A percentile compares a stretch with the other conserved stretches of the same genome.
These are phyloP conservation scores for Mortierella sp. DNA, from an alignment of 371 early-diverging fungal genomes.

Conservation along the genomic window DNA sequence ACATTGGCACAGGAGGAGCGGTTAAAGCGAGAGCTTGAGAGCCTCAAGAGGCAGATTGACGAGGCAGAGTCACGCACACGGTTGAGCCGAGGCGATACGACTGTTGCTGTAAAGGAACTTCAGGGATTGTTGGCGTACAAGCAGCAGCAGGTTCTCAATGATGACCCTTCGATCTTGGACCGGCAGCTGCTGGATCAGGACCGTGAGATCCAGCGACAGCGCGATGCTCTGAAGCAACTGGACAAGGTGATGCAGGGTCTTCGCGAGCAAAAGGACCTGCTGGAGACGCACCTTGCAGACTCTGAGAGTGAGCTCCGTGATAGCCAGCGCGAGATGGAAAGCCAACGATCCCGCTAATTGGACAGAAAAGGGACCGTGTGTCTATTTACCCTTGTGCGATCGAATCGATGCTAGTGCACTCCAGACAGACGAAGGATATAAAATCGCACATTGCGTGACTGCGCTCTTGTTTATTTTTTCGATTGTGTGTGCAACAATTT, in stretches of 20 bases:
- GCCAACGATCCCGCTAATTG: constrained; percentile 29
- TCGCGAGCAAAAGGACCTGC: constrained; percentile 50
- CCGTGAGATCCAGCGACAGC: constrained; percentile 55
- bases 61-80: constrained; percentile 48
- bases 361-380: neutral
- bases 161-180: constrained; percentile 42
- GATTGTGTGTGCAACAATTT: constrained; percentile 11
- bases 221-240: constrained; percentile 52
- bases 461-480: constrained; percentile 10
- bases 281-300: constrained; percentile 54
- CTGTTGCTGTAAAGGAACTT: constrained; percentile 33
- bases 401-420: neutral
- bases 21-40: constrained; percentile 49
- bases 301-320: constrained; percentile 55
- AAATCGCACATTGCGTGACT: constrained; percentile 1
- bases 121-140: constrained; percentile 56
- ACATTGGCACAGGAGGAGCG: constrained; percentile 51
- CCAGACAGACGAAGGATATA: neutral
- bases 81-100: constrained; percentile 34
- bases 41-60: constrained; percentile 47
- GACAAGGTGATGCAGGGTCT: constrained; percentile 55
- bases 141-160: constrained; percentile 52
- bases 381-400: neutral
- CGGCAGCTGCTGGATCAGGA: constrained; percentile 52
- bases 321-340: constrained; percentile 53